Conservation (phyloP, 352 stramenopile species). For the Globisporangium splendens region DNA sequence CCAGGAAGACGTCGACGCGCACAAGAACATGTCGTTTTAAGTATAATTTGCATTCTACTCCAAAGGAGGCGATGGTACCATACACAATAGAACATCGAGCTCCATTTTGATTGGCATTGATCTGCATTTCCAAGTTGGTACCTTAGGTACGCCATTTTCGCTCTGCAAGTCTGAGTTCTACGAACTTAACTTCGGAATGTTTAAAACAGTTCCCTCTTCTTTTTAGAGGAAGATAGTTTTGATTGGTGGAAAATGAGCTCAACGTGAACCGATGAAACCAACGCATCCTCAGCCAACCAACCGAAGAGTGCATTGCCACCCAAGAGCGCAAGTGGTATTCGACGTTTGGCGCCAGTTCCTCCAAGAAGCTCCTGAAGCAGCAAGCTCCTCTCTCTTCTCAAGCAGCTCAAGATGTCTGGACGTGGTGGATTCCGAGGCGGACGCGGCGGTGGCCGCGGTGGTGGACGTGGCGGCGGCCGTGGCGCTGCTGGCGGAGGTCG, state of each 20-base stretch:
- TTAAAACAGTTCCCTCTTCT: not conserved
- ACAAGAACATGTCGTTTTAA: constrained; percentile 87
- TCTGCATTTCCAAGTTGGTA: too few species aligned
- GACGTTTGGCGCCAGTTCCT: not conserved
- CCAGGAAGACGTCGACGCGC: constrained; percentile 55
- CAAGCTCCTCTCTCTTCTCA: constrained; percentile 4
- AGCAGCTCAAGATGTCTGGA: constrained; percentile 16
- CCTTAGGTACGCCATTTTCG: not conserved
- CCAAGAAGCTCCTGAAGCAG: constrained; percentile 5
- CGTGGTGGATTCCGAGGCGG: constrained; percentile 30
- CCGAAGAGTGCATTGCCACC: not conserved
- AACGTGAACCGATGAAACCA: too few species aligned
- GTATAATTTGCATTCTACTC: not conserved
- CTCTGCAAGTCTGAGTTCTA: not conserved
- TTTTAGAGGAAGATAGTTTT: not conserved
- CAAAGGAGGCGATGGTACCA: not conserved
- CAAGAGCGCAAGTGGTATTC: not conserved
- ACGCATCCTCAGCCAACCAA: constrained; percentile 1
- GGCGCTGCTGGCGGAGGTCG: constrained; percentile 30
- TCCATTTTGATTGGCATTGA: too few species aligned
- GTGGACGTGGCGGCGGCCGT: constrained; percentile 44
- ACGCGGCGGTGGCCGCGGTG: constrained; percentile 50
- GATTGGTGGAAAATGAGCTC: not conserved
- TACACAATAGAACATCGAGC: not conserved
- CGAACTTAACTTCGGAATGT: not conserved